Conservation (phyloP, 768 basidiomycete species). For the Rhodosporidiobolus sp. region DNA sequence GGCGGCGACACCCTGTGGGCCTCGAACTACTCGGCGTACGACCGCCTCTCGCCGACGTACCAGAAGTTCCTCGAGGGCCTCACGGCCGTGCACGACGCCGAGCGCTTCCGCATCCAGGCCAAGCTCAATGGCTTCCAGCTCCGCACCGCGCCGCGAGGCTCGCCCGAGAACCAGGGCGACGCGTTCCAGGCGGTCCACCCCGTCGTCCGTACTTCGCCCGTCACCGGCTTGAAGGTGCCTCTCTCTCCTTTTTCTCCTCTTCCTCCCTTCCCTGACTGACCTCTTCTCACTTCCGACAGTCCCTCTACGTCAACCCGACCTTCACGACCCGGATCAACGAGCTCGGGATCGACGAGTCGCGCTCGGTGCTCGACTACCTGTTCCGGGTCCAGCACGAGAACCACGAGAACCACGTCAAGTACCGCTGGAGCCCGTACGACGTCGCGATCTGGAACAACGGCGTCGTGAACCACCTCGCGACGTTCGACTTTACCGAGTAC, state of each 20-base stretch:
- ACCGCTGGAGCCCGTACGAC: conserved; percentile 37
- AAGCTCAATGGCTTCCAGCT: conserved; percentile 45
- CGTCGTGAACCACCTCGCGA: conserved; percentile 26
- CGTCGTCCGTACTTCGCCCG: conserved; percentile 43
- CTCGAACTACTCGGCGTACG: conserved; percentile 46
- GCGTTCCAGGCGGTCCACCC: conserved; percentile 48
- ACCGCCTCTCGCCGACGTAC: conserved; percentile 46
- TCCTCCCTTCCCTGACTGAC: neutral
- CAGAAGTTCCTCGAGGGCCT: conserved; percentile 46
- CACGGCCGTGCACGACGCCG: conserved; percentile 48
- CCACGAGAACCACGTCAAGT: conserved; percentile 45
- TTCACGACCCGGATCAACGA: conserved; percentile 43
- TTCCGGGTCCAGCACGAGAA: conserved; percentile 46
- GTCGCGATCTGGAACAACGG: conserved; percentile 43
- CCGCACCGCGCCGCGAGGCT: conserved; percentile 44
- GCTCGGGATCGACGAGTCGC: conserved; percentile 31
- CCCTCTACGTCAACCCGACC: conserved; percentile 36
- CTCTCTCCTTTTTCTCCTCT: too few species aligned
- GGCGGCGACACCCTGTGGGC: conserved; percentile 46
- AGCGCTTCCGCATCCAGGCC: conserved; percentile 48
- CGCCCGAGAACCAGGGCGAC: conserved; percentile 48
- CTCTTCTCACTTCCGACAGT: conserved; percentile 35
- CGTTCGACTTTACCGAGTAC: conserved; percentile 22
- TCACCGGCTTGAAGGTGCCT: neutral
- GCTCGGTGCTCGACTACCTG: conserved; percentile 48